Percentiles rank a stretch among this genome's conserved stretches.
phyloP scores from a whole-genome alignment of 129 eudicot genomes.

The Tagetes erecta region DNA sequence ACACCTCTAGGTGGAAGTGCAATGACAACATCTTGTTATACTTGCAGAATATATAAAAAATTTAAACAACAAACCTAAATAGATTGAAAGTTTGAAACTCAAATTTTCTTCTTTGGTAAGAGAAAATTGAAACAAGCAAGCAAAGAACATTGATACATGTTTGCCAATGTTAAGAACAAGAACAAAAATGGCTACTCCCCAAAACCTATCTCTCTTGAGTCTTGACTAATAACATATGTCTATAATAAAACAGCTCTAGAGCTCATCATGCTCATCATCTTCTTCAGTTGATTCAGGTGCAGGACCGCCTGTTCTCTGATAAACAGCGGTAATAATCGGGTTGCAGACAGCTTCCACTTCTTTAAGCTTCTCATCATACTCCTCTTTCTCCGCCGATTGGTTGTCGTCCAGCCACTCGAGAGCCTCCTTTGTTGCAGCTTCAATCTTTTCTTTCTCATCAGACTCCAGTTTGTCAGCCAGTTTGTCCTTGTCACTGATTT shows the following conservation, averaged over 20 bases:
- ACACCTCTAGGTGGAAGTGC: too few species aligned
- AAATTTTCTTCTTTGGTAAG: too few species aligned
- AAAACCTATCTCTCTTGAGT: too few species aligned
- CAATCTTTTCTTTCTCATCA: conserved; percentile 81
- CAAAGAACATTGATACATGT: too few species aligned
- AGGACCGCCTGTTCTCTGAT: conserved; percentile 59
- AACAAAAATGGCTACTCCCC: too few species aligned
- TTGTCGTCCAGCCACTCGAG: conserved; percentile 89
- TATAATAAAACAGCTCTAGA: conserved; percentile 30
- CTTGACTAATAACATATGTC: neutral
- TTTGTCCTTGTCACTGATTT: conserved; percentile 68
- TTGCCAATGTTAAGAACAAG: too few species aligned
- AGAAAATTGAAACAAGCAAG: too few species aligned
- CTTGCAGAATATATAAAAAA: too few species aligned
- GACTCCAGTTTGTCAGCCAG: conserved; percentile 64
- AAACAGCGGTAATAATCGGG: conserved; percentile 73
- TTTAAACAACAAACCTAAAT: too few species aligned
- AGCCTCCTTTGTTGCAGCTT: conserved; percentile 71
- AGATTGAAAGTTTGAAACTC: too few species aligned
- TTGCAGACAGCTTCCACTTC: conserved; percentile 83
- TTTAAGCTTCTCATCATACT: conserved; percentile 78
- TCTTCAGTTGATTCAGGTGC: conserved; percentile 40
- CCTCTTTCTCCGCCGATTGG: conserved; percentile 80
- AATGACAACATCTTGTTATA: too few species aligned
- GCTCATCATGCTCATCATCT: conserved; percentile 70